phyloP scores from a whole-genome alignment of 2,329 filamentous ascomycete genomes.

The Zarea fungicola region DNA sequence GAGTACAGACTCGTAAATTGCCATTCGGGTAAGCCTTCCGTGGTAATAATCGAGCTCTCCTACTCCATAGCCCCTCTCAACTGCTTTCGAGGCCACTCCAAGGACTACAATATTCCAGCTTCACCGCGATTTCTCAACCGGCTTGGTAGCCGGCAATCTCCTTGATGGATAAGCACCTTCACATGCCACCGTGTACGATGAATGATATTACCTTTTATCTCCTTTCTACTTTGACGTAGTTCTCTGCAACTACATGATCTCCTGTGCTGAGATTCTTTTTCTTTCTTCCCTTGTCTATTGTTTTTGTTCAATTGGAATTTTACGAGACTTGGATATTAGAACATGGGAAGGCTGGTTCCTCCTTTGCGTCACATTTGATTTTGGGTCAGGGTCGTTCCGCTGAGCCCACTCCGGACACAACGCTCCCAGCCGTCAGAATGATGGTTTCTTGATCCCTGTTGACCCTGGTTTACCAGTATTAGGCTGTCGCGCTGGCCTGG shows the following conservation, averaged over 20 bases:
- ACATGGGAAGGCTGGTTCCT: constrained; percentile 2
- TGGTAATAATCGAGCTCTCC: no score
- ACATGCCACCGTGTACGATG: background rate
- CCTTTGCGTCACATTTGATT: background rate
- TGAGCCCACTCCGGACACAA: no score
- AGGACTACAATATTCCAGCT: background rate
- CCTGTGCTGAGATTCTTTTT: background rate
- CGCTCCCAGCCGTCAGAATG: no score
- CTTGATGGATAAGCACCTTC: background rate
- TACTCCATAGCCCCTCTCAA: background rate
- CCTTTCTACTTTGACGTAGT: no score
- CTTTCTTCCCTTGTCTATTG: background rate
- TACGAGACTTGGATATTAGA: no score
- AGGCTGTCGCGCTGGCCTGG: no score
- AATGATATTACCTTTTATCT: background rate
- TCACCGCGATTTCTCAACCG: constrained; percentile 1
- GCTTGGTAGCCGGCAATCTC: background rate
- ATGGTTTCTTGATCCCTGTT: background rate
- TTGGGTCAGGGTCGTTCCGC: background rate
- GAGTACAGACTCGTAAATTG: no score
- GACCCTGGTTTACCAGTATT: no score
- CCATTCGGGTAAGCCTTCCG: no score
- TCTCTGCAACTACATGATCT: no score
- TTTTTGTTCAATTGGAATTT: background rate
- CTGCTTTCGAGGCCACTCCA: no score